These are phyloP conservation scores for Hanseniaspora singularis DNA, from an alignment of 805 yeast species.

Conservation along the genomic window DNA sequence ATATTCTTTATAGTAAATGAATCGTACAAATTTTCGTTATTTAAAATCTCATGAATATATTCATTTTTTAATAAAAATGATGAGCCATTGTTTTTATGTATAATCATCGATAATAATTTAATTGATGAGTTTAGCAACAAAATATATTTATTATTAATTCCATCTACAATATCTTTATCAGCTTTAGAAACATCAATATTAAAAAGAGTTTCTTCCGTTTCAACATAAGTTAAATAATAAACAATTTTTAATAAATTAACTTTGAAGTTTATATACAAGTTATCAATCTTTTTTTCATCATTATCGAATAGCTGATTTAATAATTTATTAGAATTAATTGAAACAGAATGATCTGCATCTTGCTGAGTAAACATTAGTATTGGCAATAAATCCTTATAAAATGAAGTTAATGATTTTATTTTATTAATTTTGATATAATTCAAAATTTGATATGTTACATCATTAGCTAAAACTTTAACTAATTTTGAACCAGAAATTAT, in stretches of 20 bases:
- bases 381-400: conserved; percentile 30
- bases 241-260: conserved; percentile 45
- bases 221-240: conserved; percentile 41
- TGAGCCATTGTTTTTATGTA: conserved; percentile 3
- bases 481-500: conserved; percentile 57
- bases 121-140: background rate
- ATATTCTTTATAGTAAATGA: background rate
- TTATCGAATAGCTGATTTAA: conserved; percentile 37
- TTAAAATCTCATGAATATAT: background rate
- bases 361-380: conserved; percentile 58
- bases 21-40: background rate
- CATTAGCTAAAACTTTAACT: conserved; percentile 53
- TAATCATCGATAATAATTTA: background rate
- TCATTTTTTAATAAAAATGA: background rate
- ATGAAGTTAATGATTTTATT: conserved; percentile 48
- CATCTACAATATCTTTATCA: background rate
- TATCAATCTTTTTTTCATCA: conserved; percentile 40
- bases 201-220: conserved; percentile 44
- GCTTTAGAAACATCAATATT: background rate
- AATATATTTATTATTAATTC: background rate
- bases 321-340: conserved; percentile 37
- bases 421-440: conserved; percentile 47
- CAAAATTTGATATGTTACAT: conserved; percentile 40
- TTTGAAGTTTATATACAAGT: conserved; percentile 50
- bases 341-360: conserved; percentile 57